Evolutionary conservation across 176 grass and related monocot species (phyloP).

Genomic region (Metroxylon sagu): DNA sequence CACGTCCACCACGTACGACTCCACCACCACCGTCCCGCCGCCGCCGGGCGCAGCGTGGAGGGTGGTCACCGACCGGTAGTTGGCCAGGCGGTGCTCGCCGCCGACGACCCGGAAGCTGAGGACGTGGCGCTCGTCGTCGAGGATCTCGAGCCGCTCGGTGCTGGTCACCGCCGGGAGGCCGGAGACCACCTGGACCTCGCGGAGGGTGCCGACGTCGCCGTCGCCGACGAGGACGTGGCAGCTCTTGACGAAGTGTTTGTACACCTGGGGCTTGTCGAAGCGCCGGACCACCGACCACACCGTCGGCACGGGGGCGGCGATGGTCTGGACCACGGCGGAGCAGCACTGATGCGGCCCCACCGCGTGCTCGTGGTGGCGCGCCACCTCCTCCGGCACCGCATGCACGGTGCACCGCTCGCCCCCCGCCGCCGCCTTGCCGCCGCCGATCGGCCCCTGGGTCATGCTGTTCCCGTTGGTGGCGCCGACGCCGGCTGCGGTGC

Average conservation of each 20-base stretch:
- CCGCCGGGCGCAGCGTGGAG: neutral
- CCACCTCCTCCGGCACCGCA: conserved; percentile 10
- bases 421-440: neutral
- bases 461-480: too few relatives aligned
- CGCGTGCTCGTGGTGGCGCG: conserved; percentile 15
- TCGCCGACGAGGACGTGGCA: conserved; percentile 10
- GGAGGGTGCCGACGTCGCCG: conserved; percentile 13
- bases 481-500: too few relatives aligned
- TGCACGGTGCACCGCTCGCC: conserved; percentile 6
- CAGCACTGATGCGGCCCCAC: conserved; percentile 12
- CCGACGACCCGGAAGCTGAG: conserved; percentile 21
- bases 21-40: neutral
- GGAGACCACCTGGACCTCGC: conserved; percentile 1
- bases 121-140: conserved; percentile 17
- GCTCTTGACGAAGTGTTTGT: conserved; percentile 21
- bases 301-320: conserved; percentile 4
- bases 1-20: conserved; percentile 20
- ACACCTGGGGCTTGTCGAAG: conserved; percentile 16
- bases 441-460: neutral
- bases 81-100: conserved; percentile 12
- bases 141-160: conserved; percentile 15
- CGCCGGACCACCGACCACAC: conserved; percentile 10
- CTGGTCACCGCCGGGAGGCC: conserved; percentile 15
- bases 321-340: conserved; percentile 9
- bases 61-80: conserved; percentile 17